phyloP scores from a whole-genome alignment of 2,329 filamentous ascomycete species.

The Curvularia hawaiiensis region DNA sequence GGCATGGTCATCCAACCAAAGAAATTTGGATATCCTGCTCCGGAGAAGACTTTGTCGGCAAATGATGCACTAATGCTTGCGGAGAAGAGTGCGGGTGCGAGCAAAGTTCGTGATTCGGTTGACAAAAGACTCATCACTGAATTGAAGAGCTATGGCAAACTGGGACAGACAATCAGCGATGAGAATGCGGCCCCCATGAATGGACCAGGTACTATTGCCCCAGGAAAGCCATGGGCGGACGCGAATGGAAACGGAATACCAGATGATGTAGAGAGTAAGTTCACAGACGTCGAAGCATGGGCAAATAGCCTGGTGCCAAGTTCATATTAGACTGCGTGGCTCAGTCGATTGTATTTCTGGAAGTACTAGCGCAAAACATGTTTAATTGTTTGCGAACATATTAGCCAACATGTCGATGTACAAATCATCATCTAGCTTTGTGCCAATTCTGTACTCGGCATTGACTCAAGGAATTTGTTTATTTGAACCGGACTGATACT shows the following conservation, averaged over 20 bases:
- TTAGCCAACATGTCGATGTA: background rate
- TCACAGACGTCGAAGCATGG: conserved; percentile 57
- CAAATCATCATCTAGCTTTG: background rate
- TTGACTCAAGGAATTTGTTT: background rate
- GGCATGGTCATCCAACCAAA: conserved; percentile 51
- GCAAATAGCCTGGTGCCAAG: conserved; percentile 54
- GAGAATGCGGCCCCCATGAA: conserved; percentile 51
- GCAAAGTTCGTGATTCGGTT: conserved; percentile 51
- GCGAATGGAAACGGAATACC: conserved; percentile 58
- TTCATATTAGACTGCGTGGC: conserved; percentile 19
- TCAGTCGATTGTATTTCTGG: background rate
- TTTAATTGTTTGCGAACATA: background rate
- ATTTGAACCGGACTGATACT: background rate
- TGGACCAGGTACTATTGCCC: conserved; percentile 48
- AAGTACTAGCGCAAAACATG: background rate
- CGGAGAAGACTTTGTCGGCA: conserved; percentile 48
- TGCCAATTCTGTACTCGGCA: background rate
- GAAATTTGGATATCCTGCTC: conserved; percentile 53
- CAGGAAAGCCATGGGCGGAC: conserved; percentile 50
- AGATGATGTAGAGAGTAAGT: conserved; percentile 54
- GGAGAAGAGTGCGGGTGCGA: conserved; percentile 51
- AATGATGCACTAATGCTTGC: conserved; percentile 51
- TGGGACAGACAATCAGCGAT: conserved; percentile 54
- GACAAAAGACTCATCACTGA: conserved; percentile 53
- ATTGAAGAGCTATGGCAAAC: conserved; percentile 53